Evolutionary conservation across 83 land plant species (phyloP).

Genomic region (Isoetes engelmannii): DNA sequence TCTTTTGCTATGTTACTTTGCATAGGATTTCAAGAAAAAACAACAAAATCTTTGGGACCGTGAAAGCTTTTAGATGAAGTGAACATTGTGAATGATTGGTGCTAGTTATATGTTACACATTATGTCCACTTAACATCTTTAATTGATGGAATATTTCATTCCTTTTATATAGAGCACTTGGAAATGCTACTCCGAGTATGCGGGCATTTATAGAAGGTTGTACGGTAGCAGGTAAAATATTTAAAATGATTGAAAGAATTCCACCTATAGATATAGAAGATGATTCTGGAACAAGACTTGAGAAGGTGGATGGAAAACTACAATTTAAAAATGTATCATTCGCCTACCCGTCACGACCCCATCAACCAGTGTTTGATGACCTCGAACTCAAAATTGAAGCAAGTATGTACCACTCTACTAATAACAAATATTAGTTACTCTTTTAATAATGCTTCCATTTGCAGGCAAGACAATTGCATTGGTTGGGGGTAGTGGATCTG

Average conservation of each 20-base stretch:
- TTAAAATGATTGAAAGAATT: not conserved
- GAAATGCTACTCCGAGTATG: not conserved
- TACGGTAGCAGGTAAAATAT: not conserved
- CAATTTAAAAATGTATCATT: not conserved
- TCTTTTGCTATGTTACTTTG: too few relatives aligned
- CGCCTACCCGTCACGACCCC: not conserved
- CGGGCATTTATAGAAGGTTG: not conserved
- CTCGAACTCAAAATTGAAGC: not conserved
- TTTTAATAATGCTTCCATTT: not conserved
- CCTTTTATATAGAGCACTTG: not conserved
- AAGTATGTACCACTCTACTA: not conserved
- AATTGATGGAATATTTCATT: not conserved
- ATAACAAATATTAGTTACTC: not conserved
- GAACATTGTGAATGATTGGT: too few relatives aligned
- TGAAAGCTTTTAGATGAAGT: too few relatives aligned
- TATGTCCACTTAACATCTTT: not conserved
- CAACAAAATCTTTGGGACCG: too few relatives aligned
- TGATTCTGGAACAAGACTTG: not conserved
- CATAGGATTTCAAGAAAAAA: too few relatives aligned
- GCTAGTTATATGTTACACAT: too few relatives aligned
- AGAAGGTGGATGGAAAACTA: not conserved
- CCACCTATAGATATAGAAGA: constrained; percentile 9
- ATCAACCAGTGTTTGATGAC: not conserved
- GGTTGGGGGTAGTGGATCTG: constrained; percentile 81
- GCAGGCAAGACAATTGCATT: constrained; percentile 71